Evolutionary conservation across 1,284 basidiomycete species (phyloP), one percentile per base, ranked within the genome.

Genomic region (Naganishia cerealis): DNA sequence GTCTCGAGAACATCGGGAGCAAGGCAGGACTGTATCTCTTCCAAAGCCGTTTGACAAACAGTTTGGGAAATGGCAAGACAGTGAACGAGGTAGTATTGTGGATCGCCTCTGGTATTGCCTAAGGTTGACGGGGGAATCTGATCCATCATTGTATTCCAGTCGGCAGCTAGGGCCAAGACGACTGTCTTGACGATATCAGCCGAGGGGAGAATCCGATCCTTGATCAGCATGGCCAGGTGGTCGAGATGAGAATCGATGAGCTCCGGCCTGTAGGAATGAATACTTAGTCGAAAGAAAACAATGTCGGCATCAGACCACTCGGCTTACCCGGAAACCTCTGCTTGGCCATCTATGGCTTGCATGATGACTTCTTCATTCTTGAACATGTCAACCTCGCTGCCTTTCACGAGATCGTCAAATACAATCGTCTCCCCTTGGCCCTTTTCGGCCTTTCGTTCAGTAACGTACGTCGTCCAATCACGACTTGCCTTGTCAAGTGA

Each of bases 151-250:
- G 90, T 86, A 70, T 89, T 88, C 88, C 90, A 94, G 33, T 93
- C 83, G 0, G 90, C 89, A 56, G 88, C 89, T 72, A 94, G 86
- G 8, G 86, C 84, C 61, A 90, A 85, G 54, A 90, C 84, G 56
- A 92, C 81, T n/a, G 88, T 83, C 73, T 89, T 89, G 68, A 87
- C 85, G 68, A 95, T 90, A 67, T 86, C 84, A 67, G 93, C 91
- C 43, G 86, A 85, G 0, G 89, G 86, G n/a, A 95, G 83, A 61
- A 86, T 81, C 13, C 90, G 87, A 40, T 88, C 84, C 36, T 85
- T 84, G 15, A 93, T 82, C 16, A 90, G 84, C 1, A 77, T 74
- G 43, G 78, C 80, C 73, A 90, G 90, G 52, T 86, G 85, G 3
- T 83, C 79, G 55, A 82, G 79, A 12, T 88, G 82, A 53, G 79